Evolutionary conservation across 768 basidiomycete species (phyloP), one percentile per base, ranked within the genome.

Genomic region (Amanita thiersii): DNA sequence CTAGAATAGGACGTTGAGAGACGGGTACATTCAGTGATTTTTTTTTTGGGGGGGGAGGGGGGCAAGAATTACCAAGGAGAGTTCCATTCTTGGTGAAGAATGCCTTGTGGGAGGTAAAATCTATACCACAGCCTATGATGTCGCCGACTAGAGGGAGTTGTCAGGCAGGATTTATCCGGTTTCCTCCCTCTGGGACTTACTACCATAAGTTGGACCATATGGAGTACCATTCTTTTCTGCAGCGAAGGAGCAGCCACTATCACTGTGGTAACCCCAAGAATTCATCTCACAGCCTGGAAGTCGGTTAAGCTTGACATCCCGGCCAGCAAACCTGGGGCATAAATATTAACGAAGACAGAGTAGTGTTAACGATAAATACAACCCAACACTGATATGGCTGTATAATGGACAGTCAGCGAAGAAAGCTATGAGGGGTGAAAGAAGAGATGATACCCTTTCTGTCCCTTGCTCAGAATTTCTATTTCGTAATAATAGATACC

Each of bases 401-500:
- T 7, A 49, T 5, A 35, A 40, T 35, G 18, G 46, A 56, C 21
- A 56, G 46, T 47, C 46, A 50, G 43, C 50, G 38, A 25, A 19
- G 44, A 34, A 31, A 43, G 14, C 9, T 39, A 39, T 34, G 38
- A 42, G n/a, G 26, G 33, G 41, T 41, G 10, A 39, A 43, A 18
- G 35, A 28, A 34, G 9, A 46, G 17, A 20, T 62, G 77, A 56
- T 51, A 83, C 90, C 87, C 90, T 58, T 84, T 86, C 31, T 74
- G 68, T 8, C 86, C 84, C 54, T 86, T 86, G 56, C 84, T 79
- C 4, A 84, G 56, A 34, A 98, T 77, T 52, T 86, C 78, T 4
- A 91, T 79, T 65, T 99, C 94, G 56, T 83, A 99, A 59, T 98
- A 99, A 56, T 89, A 94, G 41, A 98, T 79, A 17, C 93, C 96